Percentiles rank a stretch among this genome's conserved stretches.
These are phyloP conservation scores for Fusarium austroafricanum DNA, from an alignment of 2,329 filamentous ascomycete species.

Conservation along the genomic window DNA sequence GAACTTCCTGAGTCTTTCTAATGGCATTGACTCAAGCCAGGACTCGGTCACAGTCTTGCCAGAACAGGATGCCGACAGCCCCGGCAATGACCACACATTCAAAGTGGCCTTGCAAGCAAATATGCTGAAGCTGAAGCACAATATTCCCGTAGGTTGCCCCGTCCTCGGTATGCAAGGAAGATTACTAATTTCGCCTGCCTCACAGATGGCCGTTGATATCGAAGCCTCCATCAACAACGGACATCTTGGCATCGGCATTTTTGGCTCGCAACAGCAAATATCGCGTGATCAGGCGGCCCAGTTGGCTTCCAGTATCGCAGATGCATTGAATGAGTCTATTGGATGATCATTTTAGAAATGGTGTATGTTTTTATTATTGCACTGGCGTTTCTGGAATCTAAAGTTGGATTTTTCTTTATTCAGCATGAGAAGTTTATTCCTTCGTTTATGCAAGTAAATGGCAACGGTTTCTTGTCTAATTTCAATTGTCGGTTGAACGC, in stretches of 20 bases:
- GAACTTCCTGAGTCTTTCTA: slow-evolving; percentile 77
- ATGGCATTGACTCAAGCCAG: neutral
- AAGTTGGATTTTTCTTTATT: neutral
- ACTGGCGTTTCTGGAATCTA: neutral
- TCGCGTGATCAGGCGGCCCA: slow-evolving; percentile 42
- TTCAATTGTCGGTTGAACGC: slow-evolving; percentile 12
- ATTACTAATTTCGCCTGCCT: neutral
- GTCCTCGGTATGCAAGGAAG: too few species aligned
- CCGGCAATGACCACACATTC: neutral
- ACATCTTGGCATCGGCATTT: slow-evolving; percentile 55
- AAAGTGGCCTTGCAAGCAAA: slow-evolving; percentile 40
- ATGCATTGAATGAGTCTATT: slow-evolving; percentile 21
- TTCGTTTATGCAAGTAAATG: slow-evolving; percentile 3
- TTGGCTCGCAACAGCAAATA: slow-evolving; percentile 50
- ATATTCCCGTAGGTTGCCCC: slow-evolving; percentile 46
- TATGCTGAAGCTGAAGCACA: slow-evolving; percentile 36
- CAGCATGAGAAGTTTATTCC: neutral
- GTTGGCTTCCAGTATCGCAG: slow-evolving; percentile 45
- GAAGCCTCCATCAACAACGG: slow-evolving; percentile 52
- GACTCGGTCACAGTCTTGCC: slow-evolving; percentile 14
- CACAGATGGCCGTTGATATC: slow-evolving; percentile 55
- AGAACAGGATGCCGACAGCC: neutral
- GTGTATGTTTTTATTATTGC: neutral
- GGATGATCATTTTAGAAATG: neutral
- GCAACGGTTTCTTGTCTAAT: slow-evolving; percentile 11